Evolutionary conservation across 345 rosid genomes (phyloP), one percentile per base, ranked within the genome.

Genomic region (Eucalyptus pumila): DNA sequence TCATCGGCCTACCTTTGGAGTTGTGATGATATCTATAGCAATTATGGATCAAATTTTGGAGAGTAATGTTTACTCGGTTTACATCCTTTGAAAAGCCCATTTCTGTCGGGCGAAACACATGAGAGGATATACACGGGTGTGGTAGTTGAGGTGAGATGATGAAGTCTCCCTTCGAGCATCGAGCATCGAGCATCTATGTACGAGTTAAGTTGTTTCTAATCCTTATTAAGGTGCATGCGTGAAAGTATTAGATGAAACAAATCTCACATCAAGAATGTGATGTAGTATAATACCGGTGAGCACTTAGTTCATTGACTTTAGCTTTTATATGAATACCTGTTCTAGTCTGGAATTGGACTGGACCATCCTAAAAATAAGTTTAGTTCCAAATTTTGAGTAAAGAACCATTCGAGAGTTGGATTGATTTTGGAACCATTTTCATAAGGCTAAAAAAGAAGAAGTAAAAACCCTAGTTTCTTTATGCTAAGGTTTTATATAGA

Each of bases 301-400:
- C 7, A 72, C 2, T 2, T 72, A 34, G 5, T 23, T 69, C 2
- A 37, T 72, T 72, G 26, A 5, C 13, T 69, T 34, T 5, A 34
- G 3, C 7, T 72, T 72, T 9, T 34, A 72, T 2, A 11, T 17
- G 45, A 5, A 72, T 19, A 56, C 3, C 0, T 0, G 0, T 56
- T 5, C 62, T 56, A 23, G 6, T 4, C 0, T 1, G 6, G 13
- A 56, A 56, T 56, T 56, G 62, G 30, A 56, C 3, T 11, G 3
- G 6, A 56, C 1, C 2, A 0, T 26, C 62, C 14, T 56, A 2
- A 56, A 56, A 56, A 56, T 4, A 56, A 26, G 62, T 56, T 26
- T 0, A 56, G 6, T 23, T 56, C 13, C 62, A 23, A 24, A 26
- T 26, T 56, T 26, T 56, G 13, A 23, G 62, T 3, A 23, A 24